Evolutionary conservation across 768 basidiomycete species (phyloP).

Genomic region (Dentipellis sp.): DNA sequence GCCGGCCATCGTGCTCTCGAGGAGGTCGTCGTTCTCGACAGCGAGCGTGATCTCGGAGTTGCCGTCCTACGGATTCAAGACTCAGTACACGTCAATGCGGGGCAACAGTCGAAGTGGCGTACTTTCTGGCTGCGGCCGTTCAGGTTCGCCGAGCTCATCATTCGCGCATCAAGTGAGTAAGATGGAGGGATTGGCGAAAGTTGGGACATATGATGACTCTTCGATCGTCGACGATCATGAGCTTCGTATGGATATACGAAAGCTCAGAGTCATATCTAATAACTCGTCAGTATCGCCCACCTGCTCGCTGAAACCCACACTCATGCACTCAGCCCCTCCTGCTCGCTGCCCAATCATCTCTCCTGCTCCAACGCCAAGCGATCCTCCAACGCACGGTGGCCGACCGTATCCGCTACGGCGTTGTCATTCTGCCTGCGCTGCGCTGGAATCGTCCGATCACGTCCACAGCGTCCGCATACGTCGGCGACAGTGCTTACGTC

Average conservation of each 20-base stretch:
- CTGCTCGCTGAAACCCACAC: constrained; percentile 23
- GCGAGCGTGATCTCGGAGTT: constrained; percentile 93
- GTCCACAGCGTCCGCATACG: constrained; percentile 60
- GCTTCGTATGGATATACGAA: constrained; percentile 77
- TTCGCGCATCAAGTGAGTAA: neutral
- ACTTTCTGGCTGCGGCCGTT: constrained; percentile 83
- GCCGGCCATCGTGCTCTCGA: constrained; percentile 74
- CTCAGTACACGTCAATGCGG: constrained; percentile 1
- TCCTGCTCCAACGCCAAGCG: constrained; percentile 58
- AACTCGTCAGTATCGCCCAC: constrained; percentile 10
- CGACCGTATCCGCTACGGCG: constrained; percentile 64
- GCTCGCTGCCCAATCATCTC: constrained; percentile 74
- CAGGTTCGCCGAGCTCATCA: constrained; percentile 89
- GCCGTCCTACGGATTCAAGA: constrained; percentile 47
- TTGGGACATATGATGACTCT: constrained; percentile 66
- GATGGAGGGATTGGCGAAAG: neutral
- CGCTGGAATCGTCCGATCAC: constrained; percentile 64
- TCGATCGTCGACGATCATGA: constrained; percentile 93
- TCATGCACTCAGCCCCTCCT: constrained; percentile 75
- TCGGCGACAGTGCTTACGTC: constrained; percentile 58
- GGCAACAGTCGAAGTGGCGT: neutral
- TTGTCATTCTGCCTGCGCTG: constrained; percentile 53
- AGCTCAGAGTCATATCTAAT: constrained; percentile 67
- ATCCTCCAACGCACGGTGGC: constrained; percentile 71
- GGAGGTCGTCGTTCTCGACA: constrained; percentile 81